A percentile compares a stretch with the other conserved stretches of the same genome.
Conservation (phyloP, 352 stramenopile species). For the Phytophthora macrochlamydospora region DNA sequence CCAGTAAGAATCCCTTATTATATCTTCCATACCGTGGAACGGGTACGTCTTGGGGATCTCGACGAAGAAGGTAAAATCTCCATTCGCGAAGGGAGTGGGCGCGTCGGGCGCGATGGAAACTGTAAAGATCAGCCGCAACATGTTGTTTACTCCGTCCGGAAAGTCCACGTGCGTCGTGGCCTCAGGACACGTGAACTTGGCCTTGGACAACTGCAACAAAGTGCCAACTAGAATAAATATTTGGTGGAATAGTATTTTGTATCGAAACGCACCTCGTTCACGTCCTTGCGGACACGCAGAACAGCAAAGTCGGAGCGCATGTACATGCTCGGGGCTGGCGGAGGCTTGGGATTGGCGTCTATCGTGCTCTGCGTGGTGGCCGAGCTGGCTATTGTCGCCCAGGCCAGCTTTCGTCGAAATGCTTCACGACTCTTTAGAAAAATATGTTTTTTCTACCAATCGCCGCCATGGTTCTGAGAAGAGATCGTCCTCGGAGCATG, state of each 20-base stretch:
- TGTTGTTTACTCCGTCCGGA: conserved; percentile 80
- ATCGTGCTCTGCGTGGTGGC: background rate
- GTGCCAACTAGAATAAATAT: background rate
- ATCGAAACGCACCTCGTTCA: conserved; percentile 67
- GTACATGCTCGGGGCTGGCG: conserved; percentile 41
- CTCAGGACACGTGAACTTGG: conserved; percentile 79
- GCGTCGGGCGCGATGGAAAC: conserved; percentile 78
- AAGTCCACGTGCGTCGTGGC: conserved; percentile 85
- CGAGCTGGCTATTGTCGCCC: background rate
- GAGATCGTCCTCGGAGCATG: conserved; percentile 10
- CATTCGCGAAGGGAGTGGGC: conserved; percentile 69
- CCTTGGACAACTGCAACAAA: conserved; percentile 67
- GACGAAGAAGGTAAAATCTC: conserved; percentile 87
- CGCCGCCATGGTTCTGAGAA: no score
- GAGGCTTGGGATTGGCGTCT: background rate
- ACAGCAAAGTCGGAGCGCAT: conserved; percentile 82
- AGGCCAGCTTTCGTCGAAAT: background rate
- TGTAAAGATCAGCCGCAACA: conserved; percentile 80
- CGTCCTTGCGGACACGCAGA: conserved; percentile 83
- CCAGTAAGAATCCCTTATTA: conserved; percentile 1
- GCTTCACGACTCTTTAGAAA: no score
- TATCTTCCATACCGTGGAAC: conserved; percentile 63
- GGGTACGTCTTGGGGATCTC: conserved; percentile 89
- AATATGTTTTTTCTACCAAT: no score
- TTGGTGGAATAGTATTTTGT: no score